Evolutionary conservation across 2,329 filamentous ascomycete genomes (phyloP), one percentile per base, ranked within the genome.

Genomic region (Myotisia sp.): DNA sequence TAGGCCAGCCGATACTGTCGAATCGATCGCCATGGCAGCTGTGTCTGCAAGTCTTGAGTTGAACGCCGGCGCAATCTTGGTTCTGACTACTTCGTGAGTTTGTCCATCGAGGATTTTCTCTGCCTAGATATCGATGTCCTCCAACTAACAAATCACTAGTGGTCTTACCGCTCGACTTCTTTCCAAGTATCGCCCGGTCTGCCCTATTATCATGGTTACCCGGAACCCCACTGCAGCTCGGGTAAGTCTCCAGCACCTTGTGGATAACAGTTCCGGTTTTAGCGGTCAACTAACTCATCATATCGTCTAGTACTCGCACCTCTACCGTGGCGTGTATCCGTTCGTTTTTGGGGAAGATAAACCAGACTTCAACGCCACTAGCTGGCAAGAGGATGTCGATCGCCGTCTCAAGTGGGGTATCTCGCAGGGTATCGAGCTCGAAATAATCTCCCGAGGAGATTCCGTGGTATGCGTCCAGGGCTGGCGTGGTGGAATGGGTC

Each of bases 301-400:
- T 19, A 12, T 6, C 13, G 7, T 26, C 8, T 31, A 69, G 63
- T 95, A 90, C 63, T 80, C 76, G 47, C 90, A 98, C 62, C 65
- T 98, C 59, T 95, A 94, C 68, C 87, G 90, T 56, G 90, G 90
- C 50, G 87, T 98, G 42, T 98, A 94, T 59, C 90, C 90, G 39
- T 98, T 98, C 79, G 70, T 80, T 53, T 95, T 94, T 71, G 74
- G 79, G 35, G 81, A 93, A 68, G 64, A 67, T 51, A 95, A 95
- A 76, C 90, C 90, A 49, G 84, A 98, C 67, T 98, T 95, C 64
- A 73, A 71, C 58, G 74, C 79, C 62, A 74, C 79, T 53, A 86
- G 92, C 65, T 98, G 90, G 90, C 90, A 98, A 68, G 85, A 95
- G 69, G 87, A 98, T 63, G 90, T 98, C 49, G 90, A 98, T 65